Evolutionary conservation across 2,329 filamentous ascomycete species (phyloP).

Genomic region (Trichoderma endophyticum): DNA sequence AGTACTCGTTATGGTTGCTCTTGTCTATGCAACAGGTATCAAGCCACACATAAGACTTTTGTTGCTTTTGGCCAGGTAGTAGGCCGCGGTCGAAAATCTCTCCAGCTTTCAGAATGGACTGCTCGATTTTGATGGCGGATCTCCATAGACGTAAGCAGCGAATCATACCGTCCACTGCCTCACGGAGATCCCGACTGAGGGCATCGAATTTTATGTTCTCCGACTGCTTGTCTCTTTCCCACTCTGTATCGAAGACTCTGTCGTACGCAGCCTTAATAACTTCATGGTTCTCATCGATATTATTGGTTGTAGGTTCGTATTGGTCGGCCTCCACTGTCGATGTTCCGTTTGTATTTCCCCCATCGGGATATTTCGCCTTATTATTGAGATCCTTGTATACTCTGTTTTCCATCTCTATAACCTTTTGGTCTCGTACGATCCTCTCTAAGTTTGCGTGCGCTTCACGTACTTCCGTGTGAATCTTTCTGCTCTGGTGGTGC

Average conservation of each 20-base stretch:
- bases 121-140: constrained; percentile 18
- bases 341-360: background rate
- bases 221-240: constrained; percentile 1
- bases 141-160: constrained; percentile 15
- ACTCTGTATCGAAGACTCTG: background rate
- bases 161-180: constrained; percentile 12
- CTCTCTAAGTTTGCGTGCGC: background rate
- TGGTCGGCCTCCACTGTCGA: background rate
- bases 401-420: background rate
- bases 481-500: background rate
- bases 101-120: constrained; percentile 9
- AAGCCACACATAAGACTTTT: constrained; percentile 6
- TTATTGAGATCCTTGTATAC: background rate
- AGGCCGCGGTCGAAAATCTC: constrained; percentile 9
- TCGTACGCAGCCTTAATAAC: background rate
- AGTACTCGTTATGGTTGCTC: constrained; percentile 11
- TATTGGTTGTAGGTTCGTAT: background rate
- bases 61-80: background rate
- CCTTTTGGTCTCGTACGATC: background rate
- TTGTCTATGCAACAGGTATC: constrained; percentile 19
- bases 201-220: background rate
- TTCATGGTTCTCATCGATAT: background rate
- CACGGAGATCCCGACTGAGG: constrained; percentile 5
- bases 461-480: background rate
- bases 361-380: background rate